Conservation (phyloP, 495 filamentous ascomycete species). For the Hapsidospora chrysogenum region DNA sequence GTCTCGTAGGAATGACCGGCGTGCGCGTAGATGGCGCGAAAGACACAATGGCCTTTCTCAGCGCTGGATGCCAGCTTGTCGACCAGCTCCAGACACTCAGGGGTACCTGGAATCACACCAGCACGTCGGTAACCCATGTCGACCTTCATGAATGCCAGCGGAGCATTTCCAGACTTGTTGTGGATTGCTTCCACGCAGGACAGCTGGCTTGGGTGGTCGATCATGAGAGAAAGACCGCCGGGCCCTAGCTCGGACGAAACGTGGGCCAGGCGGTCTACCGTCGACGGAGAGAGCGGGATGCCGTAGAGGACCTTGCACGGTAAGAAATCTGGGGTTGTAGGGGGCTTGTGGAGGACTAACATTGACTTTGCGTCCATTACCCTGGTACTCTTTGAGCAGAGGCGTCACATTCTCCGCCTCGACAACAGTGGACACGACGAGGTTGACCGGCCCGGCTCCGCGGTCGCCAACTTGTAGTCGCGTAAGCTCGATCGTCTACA, state of each 20-base stretch:
- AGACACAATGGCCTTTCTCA: conserved; percentile 21
- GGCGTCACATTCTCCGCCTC: conserved; percentile 58
- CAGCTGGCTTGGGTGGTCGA: conserved; percentile 56
- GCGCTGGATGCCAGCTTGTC: conserved; percentile 13
- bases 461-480: conserved; percentile 51
- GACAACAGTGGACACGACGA: conserved; percentile 63
- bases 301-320: conserved; percentile 69
- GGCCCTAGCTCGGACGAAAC: conserved; percentile 33
- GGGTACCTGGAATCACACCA: conserved; percentile 39
- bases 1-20: conserved; percentile 57
- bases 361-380: conserved; percentile 34
- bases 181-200: conserved; percentile 21
- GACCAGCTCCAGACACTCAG: conserved; percentile 33
- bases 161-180: conserved; percentile 20
- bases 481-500: conserved; percentile 48
- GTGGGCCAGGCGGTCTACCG: conserved; percentile 36
- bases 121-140: conserved; percentile 67
- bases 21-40: conserved; percentile 66
- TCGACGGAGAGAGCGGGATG: conserved; percentile 51
- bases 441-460: conserved; percentile 31
- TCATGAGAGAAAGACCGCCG: conserved; percentile 42
- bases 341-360: conserved; percentile 17
- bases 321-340: no score
- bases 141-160: conserved; percentile 55
- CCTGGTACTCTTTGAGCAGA: conserved; percentile 40